A percentile compares a stretch with the other conserved stretches of the same genome.
Evolutionary conservation across 2,329 filamentous ascomycete species (phyloP).

Genomic region (Zymoseptoria tritici): DNA sequence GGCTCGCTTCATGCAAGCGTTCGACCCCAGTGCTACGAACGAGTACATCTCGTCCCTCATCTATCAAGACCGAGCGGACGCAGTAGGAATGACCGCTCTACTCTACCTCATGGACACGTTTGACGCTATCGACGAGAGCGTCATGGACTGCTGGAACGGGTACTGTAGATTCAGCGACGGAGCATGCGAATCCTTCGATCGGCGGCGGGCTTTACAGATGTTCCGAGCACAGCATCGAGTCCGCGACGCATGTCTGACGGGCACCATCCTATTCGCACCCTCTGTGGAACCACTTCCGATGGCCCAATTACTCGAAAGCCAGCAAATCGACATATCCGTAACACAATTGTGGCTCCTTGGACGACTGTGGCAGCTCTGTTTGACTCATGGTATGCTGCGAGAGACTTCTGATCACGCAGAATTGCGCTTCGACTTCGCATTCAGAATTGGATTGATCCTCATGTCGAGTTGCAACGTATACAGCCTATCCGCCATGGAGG

Average conservation of each 20-base stretch:
- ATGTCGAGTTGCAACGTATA: constrained; percentile 30
- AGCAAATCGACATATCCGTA: constrained; percentile 37
- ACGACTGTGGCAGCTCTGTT: constrained; percentile 36
- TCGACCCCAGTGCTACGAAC: constrained; percentile 30
- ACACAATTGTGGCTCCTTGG: constrained; percentile 40
- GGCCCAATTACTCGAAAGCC: constrained; percentile 29
- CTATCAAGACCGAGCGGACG: constrained; percentile 38
- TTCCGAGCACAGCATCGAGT: constrained; percentile 23
- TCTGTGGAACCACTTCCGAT: constrained; percentile 23
- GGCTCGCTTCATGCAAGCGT: constrained; percentile 35
- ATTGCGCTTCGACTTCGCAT: constrained; percentile 33
- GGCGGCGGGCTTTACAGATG: constrained; percentile 27
- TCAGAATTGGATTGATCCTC: constrained; percentile 29
- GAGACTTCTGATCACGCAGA: constrained; percentile 32
- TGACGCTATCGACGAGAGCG: constrained; percentile 38
- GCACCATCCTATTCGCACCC: constrained; percentile 34
- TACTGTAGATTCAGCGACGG: constrained; percentile 29
- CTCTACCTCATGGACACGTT: constrained; percentile 39
- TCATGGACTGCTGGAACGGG: constrained; percentile 39
- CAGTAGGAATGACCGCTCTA: constrained; percentile 36
- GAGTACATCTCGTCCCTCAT: constrained; percentile 32
- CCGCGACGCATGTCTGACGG: constrained; percentile 27
- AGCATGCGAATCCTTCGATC: constrained; percentile 30
- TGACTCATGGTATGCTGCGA: constrained; percentile 34
- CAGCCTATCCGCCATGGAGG: constrained; percentile 34